Conservation (phyloP, 1,139 yeast genomes). For the Blastobotrys capitulatus region DNA sequence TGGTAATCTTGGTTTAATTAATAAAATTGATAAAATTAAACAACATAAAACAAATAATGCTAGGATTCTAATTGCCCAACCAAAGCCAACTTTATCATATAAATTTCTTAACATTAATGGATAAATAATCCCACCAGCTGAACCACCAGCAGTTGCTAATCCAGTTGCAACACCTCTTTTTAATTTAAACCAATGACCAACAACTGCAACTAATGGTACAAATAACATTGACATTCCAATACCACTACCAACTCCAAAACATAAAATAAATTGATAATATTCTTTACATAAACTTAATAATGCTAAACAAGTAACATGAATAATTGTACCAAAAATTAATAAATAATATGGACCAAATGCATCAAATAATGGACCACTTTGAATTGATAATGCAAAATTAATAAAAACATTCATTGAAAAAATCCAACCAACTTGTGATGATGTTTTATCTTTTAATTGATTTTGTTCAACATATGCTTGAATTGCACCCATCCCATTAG, state of each 20-base stretch:
- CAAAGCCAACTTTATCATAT: slow-evolving; percentile 47
- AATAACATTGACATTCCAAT: slow-evolving; percentile 54
- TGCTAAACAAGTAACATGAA: slow-evolving; percentile 48
- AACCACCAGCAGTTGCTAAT: slow-evolving; percentile 62
- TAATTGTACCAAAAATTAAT: slow-evolving; percentile 41
- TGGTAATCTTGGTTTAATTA: slow-evolving; percentile 37
- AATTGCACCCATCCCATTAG: slow-evolving; percentile 65
- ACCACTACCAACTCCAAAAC: slow-evolving; percentile 53
- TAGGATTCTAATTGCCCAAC: slow-evolving; percentile 53
- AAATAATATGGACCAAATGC: slow-evolving; percentile 50
- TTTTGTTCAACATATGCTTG: slow-evolving; percentile 57
- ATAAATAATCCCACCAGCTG: slow-evolving; percentile 59
- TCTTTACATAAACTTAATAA: slow-evolving; percentile 49
- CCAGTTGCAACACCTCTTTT: slow-evolving; percentile 59
- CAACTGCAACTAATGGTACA: slow-evolving; percentile 54
- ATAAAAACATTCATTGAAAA: slow-evolving; percentile 56
- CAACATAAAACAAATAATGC: slow-evolving; percentile 44
- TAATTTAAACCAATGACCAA: slow-evolving; percentile 56
- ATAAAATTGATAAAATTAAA: slow-evolving; percentile 21
- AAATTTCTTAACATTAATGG: slow-evolving; percentile 54
- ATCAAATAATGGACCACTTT: slow-evolving; percentile 61
- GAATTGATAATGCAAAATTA: slow-evolving; percentile 49
- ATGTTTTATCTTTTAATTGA: slow-evolving; percentile 42
- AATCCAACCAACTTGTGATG: slow-evolving; percentile 62
- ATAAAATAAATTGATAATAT: slow-evolving; percentile 53